These are phyloP conservation scores for Spergularia marina DNA, from an alignment of 148 eudicot species.

Conservation along the genomic window DNA sequence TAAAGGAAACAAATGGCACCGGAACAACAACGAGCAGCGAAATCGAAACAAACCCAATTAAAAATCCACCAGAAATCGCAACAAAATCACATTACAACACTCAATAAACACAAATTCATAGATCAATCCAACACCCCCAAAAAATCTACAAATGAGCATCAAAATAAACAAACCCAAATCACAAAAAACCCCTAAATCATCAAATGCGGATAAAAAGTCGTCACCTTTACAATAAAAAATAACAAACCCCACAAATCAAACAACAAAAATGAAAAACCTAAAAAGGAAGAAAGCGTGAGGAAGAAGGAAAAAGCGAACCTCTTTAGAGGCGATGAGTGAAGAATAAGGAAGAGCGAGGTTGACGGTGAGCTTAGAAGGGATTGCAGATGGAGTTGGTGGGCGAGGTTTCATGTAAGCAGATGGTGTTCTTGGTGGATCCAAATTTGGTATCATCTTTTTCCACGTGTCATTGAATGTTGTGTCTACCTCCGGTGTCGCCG, in stretches of 20 bases:
- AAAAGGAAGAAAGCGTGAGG: neutral
- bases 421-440: constrained; percentile 38
- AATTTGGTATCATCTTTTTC: constrained; percentile 35
- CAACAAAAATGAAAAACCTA: neutral
- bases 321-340: constrained; percentile 26
- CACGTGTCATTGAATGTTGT: constrained; percentile 29
- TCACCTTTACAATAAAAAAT: neutral
- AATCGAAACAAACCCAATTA: neutral
- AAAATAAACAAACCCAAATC: neutral
- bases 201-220: neutral
- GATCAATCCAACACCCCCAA: neutral
- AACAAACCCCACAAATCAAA: neutral
- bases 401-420: constrained; percentile 39
- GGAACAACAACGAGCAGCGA: neutral
- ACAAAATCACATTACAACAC: neutral
- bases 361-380: constrained; percentile 40
- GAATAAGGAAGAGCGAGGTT: constrained; percentile 39
- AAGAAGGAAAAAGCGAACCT: constrained; percentile 20
- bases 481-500: constrained; percentile 15
- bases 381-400: constrained; percentile 36
- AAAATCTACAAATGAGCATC: neutral
- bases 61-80: neutral
- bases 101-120: neutral
- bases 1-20: neutral
- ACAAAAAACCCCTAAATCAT: neutral